Evolutionary conservation across 2,329 filamentous ascomycete genomes (phyloP), one percentile per base, ranked within the genome.

Genomic region (Fusarium domesticum): DNA sequence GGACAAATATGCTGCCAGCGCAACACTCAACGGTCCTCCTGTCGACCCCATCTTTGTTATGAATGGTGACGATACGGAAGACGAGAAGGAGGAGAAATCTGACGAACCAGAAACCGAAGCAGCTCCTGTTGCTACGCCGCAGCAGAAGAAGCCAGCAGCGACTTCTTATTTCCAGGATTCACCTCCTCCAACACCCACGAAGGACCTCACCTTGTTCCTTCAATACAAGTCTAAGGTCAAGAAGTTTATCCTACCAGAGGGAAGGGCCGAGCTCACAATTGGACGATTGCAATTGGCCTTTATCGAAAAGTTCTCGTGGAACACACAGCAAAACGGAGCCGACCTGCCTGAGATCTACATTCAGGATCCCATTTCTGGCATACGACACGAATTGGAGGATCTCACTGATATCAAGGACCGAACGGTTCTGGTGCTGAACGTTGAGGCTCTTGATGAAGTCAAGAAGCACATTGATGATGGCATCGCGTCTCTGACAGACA

Each of bases 231-330:
- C 87, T 58, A 93, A 93, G 64, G 91, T 97, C 57, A 97, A 96
- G 70, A 97, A 97, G 65, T 95, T 95, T 63, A 83, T 96, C 14
- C 78, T 97, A 25, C 73, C 88, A 1, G 90, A 95, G 64, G 92
- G 92, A 1, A 84, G 85, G 54, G 83, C 84, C 23, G 89, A 92
- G 50, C 75, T 98, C 10, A 92, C 89, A 3, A 85, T 96, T 47
- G 90, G 90, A 1, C 81, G 91, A 18, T 69, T 98, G 45, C 92
- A 98, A 65, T 77, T 98, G 19, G 92, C 93, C 1, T 98, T 98
- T 59, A 98, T 98, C 57, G 93, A 98, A 57, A 98, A 96, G 64
- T 98, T 98, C 63, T 93, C 92, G 0, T 98, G 95, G 91, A 97
- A 96, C 59, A 96, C 92, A 1, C 91, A 97, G 58, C 86, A 89